Base-by-base conservation (phyloP, 2,329 filamentous ascomycete genomes). In the Fonsecaea nubica region DNA sequence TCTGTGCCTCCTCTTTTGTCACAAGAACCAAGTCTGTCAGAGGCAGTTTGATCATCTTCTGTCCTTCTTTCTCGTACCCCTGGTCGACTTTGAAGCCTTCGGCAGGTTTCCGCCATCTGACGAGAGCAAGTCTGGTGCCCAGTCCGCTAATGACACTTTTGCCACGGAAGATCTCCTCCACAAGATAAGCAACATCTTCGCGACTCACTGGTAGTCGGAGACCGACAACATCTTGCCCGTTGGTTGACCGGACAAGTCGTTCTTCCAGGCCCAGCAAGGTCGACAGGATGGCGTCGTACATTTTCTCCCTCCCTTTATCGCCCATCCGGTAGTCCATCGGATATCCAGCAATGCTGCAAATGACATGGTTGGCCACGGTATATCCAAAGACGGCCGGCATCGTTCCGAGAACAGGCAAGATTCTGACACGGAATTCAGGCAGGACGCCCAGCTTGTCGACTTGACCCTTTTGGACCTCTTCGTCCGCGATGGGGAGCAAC, bases 301-400 rank as follows among this genome's bases (percentile, higher is more conserved):
- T 89, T 80, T 96, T 97, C 56, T 96, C 92, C 15, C 94, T 85
- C 9, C 88, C 88, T 78, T 97, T 97, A 60, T 87, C 88, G 0
- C 89, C 87, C 0, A 92, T 81, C 76, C 95, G 96, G 69, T 96
- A 93, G 56, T 90, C 86, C 57, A 78, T 78, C 0, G 95, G 95
- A 74, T 99, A 99, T 7, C 89, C 91, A 70, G 85, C 80, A 55
- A 98, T 86, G 65, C 88, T 87, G 63, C 96, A 85, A 71, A 99
- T 94, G 66, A 98, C 88, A 76, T 98, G 92, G 78, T 98, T 99
- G 3, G 95, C 95, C 8, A 92, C 87, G 0, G 90, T 91, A 63
- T 97, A 91, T 8, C 95, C 95, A 77, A 99, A 99, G 0, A 98
- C 90, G 2, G 95, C 94, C 0, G 95, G 95, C 93, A 99, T 97